Conservation (phyloP, 176 grass and related monocot species). For the Eremochloa ophiuroides region DNA sequence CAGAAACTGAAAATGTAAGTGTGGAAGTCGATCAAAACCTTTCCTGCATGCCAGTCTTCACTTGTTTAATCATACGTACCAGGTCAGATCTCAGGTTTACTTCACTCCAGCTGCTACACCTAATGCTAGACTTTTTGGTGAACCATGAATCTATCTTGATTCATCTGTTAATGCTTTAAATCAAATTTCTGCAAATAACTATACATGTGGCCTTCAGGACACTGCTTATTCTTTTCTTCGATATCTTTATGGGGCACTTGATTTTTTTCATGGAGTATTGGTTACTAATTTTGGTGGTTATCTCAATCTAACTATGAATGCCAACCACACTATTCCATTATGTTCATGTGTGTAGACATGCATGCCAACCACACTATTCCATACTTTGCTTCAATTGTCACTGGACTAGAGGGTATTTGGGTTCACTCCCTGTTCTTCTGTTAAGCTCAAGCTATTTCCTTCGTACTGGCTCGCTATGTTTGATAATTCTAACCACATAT, state of each 20-base stretch:
- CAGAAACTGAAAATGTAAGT: not conserved
- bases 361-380: not conserved
- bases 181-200: not conserved
- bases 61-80: not conserved
- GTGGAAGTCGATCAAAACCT: not conserved
- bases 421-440: not conserved
- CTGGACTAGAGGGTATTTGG: not conserved
- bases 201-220: not conserved
- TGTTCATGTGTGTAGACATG: not conserved
- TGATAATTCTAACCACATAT: not conserved
- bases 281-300: not conserved
- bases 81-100: not conserved
- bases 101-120: not conserved
- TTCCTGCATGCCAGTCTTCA: not conserved
- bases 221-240: not conserved
- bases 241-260: not conserved
- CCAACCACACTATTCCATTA: not conserved
- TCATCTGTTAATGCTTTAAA: not conserved
- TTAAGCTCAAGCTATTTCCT: not conserved
- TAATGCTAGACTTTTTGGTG: conserved; percentile 6
- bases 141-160: not conserved
- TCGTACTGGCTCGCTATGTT: not conserved
- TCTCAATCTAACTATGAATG: conserved; percentile 1
- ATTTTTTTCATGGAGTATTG: not conserved
- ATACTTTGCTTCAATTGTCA: not conserved